Evolutionary conservation across 768 basidiomycete species (phyloP), one percentile per base, ranked within the genome.

Genomic region (Mrakia blollopis): DNA sequence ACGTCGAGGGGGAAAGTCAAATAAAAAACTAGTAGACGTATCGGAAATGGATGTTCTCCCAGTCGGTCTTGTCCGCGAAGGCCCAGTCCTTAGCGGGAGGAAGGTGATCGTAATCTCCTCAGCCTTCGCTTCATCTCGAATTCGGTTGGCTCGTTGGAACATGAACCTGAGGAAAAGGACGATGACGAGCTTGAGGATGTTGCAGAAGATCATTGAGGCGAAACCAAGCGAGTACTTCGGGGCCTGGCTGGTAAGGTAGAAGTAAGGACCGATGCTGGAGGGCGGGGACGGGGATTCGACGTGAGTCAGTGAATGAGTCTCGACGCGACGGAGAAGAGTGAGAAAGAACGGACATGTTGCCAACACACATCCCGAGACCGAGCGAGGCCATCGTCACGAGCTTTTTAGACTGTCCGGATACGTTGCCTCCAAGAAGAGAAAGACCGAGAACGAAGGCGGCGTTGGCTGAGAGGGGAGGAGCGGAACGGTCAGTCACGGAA

Each of bases 371-470:
- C 2, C 63, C 62, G 5, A 63, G 16, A 1, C 62, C 62, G 30
- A 62, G 28, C 14, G 30, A 35, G 5, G 61, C 63, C 72, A 52
- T 63, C 14, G 37, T 30, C 0, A 57, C 71, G 60, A 61, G 41
- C 41, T 69, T 71, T 10, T 37, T 63, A 37, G 23, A 60, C 60
- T 47, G 52, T 6, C 76, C 52, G 21, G 62, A 44, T 61, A 79
- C 61, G 77, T 80, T 80, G 1, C 63, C 16, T 79, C 77, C 71
- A 21, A 82, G 74, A 25, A 82, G 78, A 7, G 81, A 81, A 10
- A 82, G 78, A 54, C 79, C 79, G 39, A 82, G 78, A 3, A 81
- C 81, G 74, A 81, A 82, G 28, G 80, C 79, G 41, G 81, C 80
- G 72, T 82, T 82, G 39, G 78, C 52, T 54, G 21, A n/a, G 18